Evolutionary conservation across 2,329 filamentous ascomycete species (phyloP), one percentile per base, ranked within the genome.

Genomic region (Xylariaceae sp.): DNA sequence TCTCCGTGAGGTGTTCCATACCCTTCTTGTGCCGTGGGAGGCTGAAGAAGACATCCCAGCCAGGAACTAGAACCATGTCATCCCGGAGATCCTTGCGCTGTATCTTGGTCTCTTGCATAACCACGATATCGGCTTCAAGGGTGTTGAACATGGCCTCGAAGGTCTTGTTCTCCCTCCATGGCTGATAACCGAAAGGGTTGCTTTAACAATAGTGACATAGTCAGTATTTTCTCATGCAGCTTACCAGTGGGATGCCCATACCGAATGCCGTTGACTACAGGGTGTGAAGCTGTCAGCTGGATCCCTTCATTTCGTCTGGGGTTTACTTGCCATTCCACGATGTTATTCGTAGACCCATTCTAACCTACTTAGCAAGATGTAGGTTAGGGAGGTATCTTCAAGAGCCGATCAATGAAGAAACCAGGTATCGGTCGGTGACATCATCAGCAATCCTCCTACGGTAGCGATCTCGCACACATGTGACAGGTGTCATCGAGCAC

Each of bases 21-120:
- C 88, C 90, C 70, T 96, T 97, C 62, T 97, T 97, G 57, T 94
- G 75, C 59, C 83, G 88, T 0, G 92, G 92, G 16, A 98, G 70
- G 59, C 88, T 96, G 65, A 96, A 96, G 64, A 83, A 95, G 49
- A 89, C 89, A 59, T 98, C 92, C 90, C 90, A 98, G 9, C 92
- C 92, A 0, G 86, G 81, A 0, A 97, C 80, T 23, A 97, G 69
- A 8, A 97, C 89, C 88, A 97, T 97, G 53, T 97, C 92, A 71
- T 97, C 92, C 28, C 73, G 75, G 2, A 98, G 69, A 52, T 96
- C 89, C 59, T 95, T 95, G 41, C 84, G 76, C 59, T 97, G 92
- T 28, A 97, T 96, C 65, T 97, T 98, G 30, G 88, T 82, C 64
- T 97, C 92, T 62, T 98, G 92, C 70, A 97, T 88, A 42, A 96